Percentiles rank a stretch among this genome's conserved stretches.
phyloP scores from a whole-genome alignment of 306 rosid genomes.

The Lathyrus oleraceus region DNA sequence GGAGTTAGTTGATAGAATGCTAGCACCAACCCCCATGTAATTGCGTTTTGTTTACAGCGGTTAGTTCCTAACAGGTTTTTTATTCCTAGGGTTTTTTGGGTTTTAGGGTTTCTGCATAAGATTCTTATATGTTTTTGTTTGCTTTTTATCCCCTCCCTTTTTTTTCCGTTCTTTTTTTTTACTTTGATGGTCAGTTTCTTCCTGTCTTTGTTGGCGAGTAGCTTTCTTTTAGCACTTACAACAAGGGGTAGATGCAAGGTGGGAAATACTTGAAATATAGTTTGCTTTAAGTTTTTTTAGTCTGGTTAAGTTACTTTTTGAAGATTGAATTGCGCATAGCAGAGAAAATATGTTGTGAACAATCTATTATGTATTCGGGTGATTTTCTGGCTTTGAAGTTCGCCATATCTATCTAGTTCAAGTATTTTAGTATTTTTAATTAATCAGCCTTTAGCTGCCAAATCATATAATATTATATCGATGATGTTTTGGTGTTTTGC shows the following conservation, averaged over 20 bases:
- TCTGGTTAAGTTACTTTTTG: neutral
- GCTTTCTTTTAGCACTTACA: slow-evolving; percentile 53
- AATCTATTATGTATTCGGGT: slow-evolving; percentile 40
- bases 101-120: slow-evolving; percentile 44
- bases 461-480: too few relatives aligned
- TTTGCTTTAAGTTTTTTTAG: slow-evolving; percentile 38
- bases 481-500: too few relatives aligned
- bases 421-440: neutral
- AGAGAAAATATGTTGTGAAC: slow-evolving; percentile 33
- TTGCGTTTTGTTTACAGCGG: slow-evolving; percentile 57
- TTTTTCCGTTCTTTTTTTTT: neutral
- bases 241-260: slow-evolving; percentile 79
- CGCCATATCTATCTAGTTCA: slow-evolving; percentile 1
- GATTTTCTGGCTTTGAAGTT: slow-evolving; percentile 32
- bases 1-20: slow-evolving; percentile 45
- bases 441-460: too few relatives aligned
- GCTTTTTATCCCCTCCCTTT: neutral
- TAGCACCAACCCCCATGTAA: slow-evolving; percentile 46
- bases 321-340: slow-evolving; percentile 36
- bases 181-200: slow-evolving; percentile 51
- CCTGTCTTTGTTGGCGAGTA: slow-evolving; percentile 63
- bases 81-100: slow-evolving; percentile 68
- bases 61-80: slow-evolving; percentile 75
- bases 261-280: slow-evolving; percentile 83
- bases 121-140: slow-evolving; percentile 41